Percentiles rank a stretch among this genome's conserved stretches.
phyloP scores from a whole-genome alignment of 1,284 basidiomycete species.

The Coniferiporia weirii region DNA sequence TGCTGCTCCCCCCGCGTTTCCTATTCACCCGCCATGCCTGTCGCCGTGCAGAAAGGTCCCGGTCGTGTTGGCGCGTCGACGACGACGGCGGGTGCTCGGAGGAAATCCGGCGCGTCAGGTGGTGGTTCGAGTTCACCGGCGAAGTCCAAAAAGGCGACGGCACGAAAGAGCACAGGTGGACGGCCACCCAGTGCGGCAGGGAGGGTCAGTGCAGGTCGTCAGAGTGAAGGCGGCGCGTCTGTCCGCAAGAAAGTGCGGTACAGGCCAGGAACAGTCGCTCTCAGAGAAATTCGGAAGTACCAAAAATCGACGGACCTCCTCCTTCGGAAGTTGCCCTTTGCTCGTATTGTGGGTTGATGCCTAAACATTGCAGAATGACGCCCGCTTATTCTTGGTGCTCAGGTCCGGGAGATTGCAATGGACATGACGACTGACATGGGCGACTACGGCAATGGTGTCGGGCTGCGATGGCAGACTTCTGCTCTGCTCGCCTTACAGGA shows the following conservation, averaged over 20 bases:
- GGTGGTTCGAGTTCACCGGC: conserved; percentile 37
- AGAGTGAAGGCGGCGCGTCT: conserved; percentile 16
- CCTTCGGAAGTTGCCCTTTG: conserved; percentile 85
- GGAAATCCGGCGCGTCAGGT: conserved; percentile 35
- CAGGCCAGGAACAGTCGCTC: conserved; percentile 82
- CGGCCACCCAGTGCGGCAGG: conserved; percentile 33
- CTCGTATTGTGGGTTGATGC: conserved; percentile 68
- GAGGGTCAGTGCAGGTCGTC: conserved; percentile 18
- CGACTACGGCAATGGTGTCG: conserved; percentile 49
- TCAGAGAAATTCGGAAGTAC: conserved; percentile 90
- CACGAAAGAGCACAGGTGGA: conserved; percentile 73
- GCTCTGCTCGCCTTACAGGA: conserved; percentile 90
- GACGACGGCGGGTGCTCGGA: conserved; percentile 23
- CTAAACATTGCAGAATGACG: neutral
- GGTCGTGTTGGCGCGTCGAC: conserved; percentile 6
- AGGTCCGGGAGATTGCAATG: conserved; percentile 90
- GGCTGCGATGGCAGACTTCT: conserved; percentile 87
- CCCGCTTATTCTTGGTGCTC: conserved; percentile 10
- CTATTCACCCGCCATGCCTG: conserved; percentile 7
- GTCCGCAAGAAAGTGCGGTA: conserved; percentile 56
- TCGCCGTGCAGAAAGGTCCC: conserved; percentile 11
- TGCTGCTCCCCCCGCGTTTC: neutral
- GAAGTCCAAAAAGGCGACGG: conserved; percentile 51
- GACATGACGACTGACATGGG: conserved; percentile 79
- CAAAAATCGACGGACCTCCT: conserved; percentile 90